phyloP scores from a whole-genome alignment of 2,329 filamentous ascomycete genomes.

The Beauveria sp. region DNA sequence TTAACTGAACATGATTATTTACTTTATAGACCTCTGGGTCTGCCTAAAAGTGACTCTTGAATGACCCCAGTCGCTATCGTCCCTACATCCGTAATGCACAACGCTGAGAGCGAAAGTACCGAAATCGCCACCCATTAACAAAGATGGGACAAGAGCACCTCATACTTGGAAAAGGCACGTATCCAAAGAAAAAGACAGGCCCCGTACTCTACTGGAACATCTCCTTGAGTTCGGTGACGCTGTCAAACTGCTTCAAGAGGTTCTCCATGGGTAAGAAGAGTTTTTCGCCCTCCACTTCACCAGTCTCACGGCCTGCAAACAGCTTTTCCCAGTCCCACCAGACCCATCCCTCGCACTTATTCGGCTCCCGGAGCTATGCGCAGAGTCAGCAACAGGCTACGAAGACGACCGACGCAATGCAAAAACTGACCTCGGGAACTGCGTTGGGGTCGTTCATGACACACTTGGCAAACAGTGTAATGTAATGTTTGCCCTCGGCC shows the following conservation, averaged over 20 bases:
- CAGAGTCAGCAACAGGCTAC: neutral
- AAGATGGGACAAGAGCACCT: no score
- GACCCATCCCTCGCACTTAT: conserved; percentile 44
- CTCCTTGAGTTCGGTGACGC: conserved; percentile 16
- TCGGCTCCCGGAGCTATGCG: conserved; percentile 32
- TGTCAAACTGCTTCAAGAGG: conserved; percentile 20
- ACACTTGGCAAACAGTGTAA: conserved; percentile 62
- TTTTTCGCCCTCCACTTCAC: neutral
- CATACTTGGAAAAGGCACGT: no score
- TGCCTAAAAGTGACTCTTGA: no score
- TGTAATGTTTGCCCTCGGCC: conserved; percentile 58
- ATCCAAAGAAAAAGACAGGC: no score
- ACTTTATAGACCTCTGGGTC: no score
- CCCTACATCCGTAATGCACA: no score
- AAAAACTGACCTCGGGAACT: conserved; percentile 42
- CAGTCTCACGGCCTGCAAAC: conserved; percentile 20
- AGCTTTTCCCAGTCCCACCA: conserved; percentile 41
- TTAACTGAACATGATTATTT: neutral
- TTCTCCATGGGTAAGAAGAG: conserved; percentile 27
- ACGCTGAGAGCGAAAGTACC: no score
- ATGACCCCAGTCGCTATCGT: no score
- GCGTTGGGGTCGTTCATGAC: conserved; percentile 37
- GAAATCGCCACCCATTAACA: no score
- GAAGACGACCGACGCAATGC: neutral
- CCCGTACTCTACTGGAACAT: neutral